These are phyloP conservation scores for Serpula lacrymans DNA, from an alignment of 768 basidiomycete species.

Conservation along the genomic window DNA sequence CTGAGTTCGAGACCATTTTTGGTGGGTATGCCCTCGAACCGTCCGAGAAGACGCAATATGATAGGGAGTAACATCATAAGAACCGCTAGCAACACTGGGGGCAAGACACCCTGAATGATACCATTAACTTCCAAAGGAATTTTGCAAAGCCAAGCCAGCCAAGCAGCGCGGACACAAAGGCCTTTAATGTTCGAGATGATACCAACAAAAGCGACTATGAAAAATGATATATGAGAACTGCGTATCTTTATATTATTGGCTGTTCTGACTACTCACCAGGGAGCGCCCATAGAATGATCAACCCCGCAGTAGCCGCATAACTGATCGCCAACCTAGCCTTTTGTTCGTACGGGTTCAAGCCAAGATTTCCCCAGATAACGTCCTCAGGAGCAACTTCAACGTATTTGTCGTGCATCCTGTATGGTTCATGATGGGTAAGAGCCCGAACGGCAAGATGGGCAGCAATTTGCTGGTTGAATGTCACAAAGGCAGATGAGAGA, in stretches of 20 bases:
- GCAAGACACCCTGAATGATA: conserved; percentile 86
- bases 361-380: conserved; percentile 90
- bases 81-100: conserved; percentile 82
- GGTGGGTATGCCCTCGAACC: conserved; percentile 89
- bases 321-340: conserved; percentile 63
- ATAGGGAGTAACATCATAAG: conserved; percentile 90
- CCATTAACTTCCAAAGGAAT: conserved; percentile 67
- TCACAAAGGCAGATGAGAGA: conserved; percentile 76
- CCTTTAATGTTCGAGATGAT: conserved; percentile 74
- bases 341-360: conserved; percentile 85
- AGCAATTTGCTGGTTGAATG: conserved; percentile 89
- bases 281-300: conserved; percentile 88
- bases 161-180: conserved; percentile 59
- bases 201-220: conserved; percentile 79
- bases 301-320: conserved; percentile 70
- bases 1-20: conserved; percentile 81
- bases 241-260: too few relatives aligned
- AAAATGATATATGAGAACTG: not conserved
- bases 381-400: conserved; percentile 84
- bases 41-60: conserved; percentile 72
- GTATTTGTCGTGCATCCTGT: conserved; percentile 72
- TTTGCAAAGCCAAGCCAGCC: conserved; percentile 82
- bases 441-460: conserved; percentile 84
- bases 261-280: conserved; percentile 56
- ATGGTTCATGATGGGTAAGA: conserved; percentile 77